phyloP scores from a whole-genome alignment of 1,284 basidiomycete species.

The Porogramme epimiltina region DNA sequence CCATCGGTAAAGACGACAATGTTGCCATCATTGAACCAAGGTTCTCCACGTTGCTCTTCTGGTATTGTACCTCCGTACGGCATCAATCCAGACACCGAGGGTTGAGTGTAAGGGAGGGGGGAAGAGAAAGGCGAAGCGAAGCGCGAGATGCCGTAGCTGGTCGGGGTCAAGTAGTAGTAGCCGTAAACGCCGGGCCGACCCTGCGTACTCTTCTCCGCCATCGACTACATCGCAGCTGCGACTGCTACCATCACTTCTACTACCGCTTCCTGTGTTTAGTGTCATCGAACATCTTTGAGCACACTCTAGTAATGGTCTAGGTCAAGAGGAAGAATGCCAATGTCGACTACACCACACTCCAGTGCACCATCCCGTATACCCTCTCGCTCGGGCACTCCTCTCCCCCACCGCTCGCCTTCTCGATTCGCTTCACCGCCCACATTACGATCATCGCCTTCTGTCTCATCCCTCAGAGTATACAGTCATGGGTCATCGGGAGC shows the following conservation, averaged over 20 bases:
- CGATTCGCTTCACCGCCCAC: constrained; percentile 29
- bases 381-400: constrained; percentile 36
- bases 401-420: constrained; percentile 28
- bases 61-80: constrained; percentile 6
- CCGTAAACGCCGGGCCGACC: constrained; percentile 6
- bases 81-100: constrained; percentile 7
- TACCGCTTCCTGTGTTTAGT: background rate
- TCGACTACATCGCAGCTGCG: too few relatives aligned
- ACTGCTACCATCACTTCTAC: background rate
- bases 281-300: too few relatives aligned
- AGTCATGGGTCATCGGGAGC: constrained; percentile 28
- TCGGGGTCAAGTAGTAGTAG: too few relatives aligned
- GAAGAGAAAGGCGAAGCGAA: background rate
- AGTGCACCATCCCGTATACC: constrained; percentile 34
- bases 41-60: constrained; percentile 36
- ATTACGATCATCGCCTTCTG: constrained; percentile 33
- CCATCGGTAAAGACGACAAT: constrained; percentile 49
- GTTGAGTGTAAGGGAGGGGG: background rate
- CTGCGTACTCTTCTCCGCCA: too few relatives aligned
- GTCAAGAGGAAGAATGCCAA: too few relatives aligned
- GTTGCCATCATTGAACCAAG: constrained; percentile 64
- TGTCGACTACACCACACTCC: constrained; percentile 25
- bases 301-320: too few relatives aligned
- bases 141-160: too few relatives aligned
- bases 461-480: constrained; percentile 34